Conservation (phyloP, 2,329 filamentous ascomycete species). For the Pseudogymnoascus sp. region DNA sequence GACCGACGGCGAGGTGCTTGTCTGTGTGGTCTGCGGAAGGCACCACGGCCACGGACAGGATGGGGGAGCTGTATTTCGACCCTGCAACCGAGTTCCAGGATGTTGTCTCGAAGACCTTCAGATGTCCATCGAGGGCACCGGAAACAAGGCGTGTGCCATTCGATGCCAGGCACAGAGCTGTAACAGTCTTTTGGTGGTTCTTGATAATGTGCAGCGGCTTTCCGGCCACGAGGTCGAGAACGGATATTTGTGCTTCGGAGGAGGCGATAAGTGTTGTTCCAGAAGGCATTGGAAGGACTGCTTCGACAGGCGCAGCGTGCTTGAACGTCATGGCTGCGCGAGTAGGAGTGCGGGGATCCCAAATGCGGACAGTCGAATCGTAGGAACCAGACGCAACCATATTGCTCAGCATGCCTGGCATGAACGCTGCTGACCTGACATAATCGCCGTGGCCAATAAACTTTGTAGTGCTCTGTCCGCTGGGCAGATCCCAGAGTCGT, state of each 20-base stretch:
- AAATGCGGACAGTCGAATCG: constrained; percentile 85
- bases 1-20: constrained; percentile 88
- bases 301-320: constrained; percentile 81
- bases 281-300: constrained; percentile 77
- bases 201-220: constrained; percentile 78
- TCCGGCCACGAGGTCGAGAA: constrained; percentile 86
- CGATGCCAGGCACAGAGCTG: constrained; percentile 73
- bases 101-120: constrained; percentile 92
- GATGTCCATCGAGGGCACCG: constrained; percentile 86
- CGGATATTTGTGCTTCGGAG: constrained; percentile 77
- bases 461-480: constrained; percentile 63
- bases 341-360: constrained; percentile 74
- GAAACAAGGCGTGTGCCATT: constrained; percentile 74
- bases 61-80: constrained; percentile 84
- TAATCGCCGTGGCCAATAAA: constrained; percentile 90
- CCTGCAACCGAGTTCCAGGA: constrained; percentile 96
- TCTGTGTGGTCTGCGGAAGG: constrained; percentile 60
- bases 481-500: constrained; percentile 85
- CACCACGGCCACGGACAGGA: constrained; percentile 76
- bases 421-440: constrained; percentile 77
- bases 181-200: constrained; percentile 98
- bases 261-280: constrained; percentile 81
- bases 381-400: constrained; percentile 87
- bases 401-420: constrained; percentile 62
- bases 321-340: constrained; percentile 85